These are phyloP conservation scores for Pseudoneurospora amorphoporcata DNA, from an alignment of 495 filamentous ascomycete genomes.

Conservation along the genomic window DNA sequence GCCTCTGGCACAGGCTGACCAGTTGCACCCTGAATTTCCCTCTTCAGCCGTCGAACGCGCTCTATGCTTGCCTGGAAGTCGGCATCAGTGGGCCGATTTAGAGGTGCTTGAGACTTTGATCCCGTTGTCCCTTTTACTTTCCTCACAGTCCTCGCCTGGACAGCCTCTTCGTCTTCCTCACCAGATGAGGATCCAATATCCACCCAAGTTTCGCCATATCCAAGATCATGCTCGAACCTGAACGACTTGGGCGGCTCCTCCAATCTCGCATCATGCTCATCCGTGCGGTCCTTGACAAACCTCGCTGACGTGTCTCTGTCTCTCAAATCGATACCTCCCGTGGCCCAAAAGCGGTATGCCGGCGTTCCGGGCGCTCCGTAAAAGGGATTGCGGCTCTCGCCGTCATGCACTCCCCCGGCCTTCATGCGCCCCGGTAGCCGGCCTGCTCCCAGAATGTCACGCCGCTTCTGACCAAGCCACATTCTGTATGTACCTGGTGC, in stretches of 20 bases:
- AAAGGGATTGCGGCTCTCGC: slow-evolving; percentile 7
- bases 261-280: background rate
- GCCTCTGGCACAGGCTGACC: background rate
- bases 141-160: background rate
- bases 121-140: background rate
- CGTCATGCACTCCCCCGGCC: background rate
- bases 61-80: background rate
- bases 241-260: background rate
- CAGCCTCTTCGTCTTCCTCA: background rate
- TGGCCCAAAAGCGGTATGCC: background rate
- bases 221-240: slow-evolving; percentile 14
- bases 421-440: slow-evolving; percentile 29
- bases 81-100: background rate
- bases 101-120: background rate
- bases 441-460: slow-evolving; percentile 33
- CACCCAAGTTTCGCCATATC: background rate
- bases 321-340: background rate
- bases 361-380: background rate
- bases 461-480: slow-evolving; percentile 32
- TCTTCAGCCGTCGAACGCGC: background rate
- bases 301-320: slow-evolving; percentile 5
- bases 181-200: background rate
- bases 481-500: slow-evolving; percentile 26
- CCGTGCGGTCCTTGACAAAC: background rate
- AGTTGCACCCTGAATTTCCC: background rate